Base-by-base conservation (phyloP, 1,284 basidiomycete species). In the Macrocybe sp. region DNA sequence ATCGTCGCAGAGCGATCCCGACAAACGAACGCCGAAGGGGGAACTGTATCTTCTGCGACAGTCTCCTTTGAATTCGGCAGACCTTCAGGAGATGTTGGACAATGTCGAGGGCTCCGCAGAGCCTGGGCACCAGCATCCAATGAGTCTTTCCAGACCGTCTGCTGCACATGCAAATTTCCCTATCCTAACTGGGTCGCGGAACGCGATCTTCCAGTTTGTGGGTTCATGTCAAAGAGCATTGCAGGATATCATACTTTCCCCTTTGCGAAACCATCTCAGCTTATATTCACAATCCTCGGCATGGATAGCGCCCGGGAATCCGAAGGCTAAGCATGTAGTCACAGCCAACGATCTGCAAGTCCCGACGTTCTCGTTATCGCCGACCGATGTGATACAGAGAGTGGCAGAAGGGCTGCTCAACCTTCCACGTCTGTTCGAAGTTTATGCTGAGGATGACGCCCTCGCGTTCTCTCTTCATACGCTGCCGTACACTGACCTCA, bases 351-450 rank as follows among this genome's bases (percentile, higher is more conserved):
- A 92, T 50, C 74, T 93, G 28, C 75, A 80, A 35, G 82, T 98
- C n/a, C 96, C 96, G 2, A 90, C 81, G 3, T 99, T 99, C 67
- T 97, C 93, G 1, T 76, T 95, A 10, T 92, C 89, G 8, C 94
- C 94, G 0, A 97, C 86, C 38, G 89, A 92, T 48, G 84, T 81
- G 1, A 88, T 97, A 55, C 89, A 94, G 51, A 81, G 85, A 43
- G 84, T 98, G 11, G 89, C 92, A 4, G 97, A 99, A 61, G 93
- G 92, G 4, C 69, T 99, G 41, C 75, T 98, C 36, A 97, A 97
- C 66, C 78, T 99, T 4, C 92, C 96, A 1, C 73, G 95, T 43
- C 71, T 98, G 14, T 96, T 99, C 62, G 95, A 98, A 64, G 88
- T 94, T 11, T 95, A 97, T 60, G 92, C 89, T 3, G 86, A 90